Percentiles rank a stretch among this genome's conserved stretches.
Conservation (phyloP, 2,329 filamentous ascomycete species). For the Fusarium bactridioides region DNA sequence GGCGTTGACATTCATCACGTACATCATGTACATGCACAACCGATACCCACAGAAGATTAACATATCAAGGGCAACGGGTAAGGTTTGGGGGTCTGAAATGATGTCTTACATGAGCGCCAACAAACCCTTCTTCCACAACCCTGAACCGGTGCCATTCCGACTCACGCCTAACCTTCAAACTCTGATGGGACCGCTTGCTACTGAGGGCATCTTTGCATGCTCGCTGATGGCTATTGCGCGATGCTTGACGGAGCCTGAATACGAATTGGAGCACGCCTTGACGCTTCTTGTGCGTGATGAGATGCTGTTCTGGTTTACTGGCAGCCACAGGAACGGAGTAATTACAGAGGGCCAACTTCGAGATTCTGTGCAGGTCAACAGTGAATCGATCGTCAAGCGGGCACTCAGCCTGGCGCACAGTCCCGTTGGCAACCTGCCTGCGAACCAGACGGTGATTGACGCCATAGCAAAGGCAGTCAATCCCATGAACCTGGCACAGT, state of each 20-base stretch:
- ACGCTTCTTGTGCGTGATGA: conserved; percentile 96
- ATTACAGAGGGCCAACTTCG: conserved; percentile 71
- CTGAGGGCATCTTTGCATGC: conserved; percentile 95
- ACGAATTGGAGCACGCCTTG: conserved; percentile 93
- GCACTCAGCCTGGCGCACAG: conserved; percentile 83
- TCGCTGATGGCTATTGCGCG: conserved; percentile 96
- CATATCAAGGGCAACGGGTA: conserved; percentile 86
- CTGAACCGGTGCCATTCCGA: conserved; percentile 95
- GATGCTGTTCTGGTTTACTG: conserved; percentile 96
- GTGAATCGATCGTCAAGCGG: conserved; percentile 89
- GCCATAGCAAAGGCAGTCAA: conserved; percentile 92
- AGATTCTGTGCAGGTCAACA: conserved; percentile 84
- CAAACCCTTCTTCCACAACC: conserved; percentile 92
- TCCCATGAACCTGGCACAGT: conserved; percentile 85
- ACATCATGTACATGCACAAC: conserved; percentile 96
- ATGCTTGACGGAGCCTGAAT: conserved; percentile 87
- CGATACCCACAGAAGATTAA: conserved; percentile 95
- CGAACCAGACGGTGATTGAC: conserved; percentile 97
- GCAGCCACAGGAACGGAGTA: conserved; percentile 66
- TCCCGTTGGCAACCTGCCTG: conserved; percentile 82
- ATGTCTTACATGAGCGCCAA: conserved; percentile 86
- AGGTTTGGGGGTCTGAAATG: conserved; percentile 95
- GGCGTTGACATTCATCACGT: conserved; percentile 96
- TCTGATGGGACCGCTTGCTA: conserved; percentile 93
- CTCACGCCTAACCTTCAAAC: conserved; percentile 96